Conservation (phyloP, 768 basidiomycete species). For the Myochromella boudieri region DNA sequence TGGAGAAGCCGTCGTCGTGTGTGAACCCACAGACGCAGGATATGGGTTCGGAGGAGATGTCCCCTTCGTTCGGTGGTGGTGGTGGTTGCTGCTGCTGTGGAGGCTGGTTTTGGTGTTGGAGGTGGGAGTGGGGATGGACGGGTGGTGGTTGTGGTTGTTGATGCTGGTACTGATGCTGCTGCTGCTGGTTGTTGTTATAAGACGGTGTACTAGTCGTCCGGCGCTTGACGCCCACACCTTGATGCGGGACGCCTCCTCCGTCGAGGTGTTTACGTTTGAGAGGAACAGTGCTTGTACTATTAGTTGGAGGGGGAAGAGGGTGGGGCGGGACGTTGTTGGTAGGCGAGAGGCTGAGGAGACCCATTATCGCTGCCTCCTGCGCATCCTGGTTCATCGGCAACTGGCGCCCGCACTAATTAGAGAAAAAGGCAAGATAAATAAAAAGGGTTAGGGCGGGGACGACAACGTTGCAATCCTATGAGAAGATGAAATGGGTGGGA, state of each 20-base stretch:
- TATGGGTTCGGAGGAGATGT: constrained; percentile 40
- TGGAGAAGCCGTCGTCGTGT: constrained; percentile 77
- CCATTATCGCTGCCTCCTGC: constrained; percentile 58
- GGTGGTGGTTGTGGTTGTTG: not conserved
- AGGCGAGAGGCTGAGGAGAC: constrained; percentile 49
- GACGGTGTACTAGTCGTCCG: no score
- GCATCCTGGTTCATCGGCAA: constrained; percentile 42
- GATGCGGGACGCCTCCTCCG: constrained; percentile 25
- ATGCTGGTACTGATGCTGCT: not conserved
- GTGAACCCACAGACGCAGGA: constrained; percentile 68
- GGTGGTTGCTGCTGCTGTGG: not conserved
- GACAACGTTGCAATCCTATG: no score
- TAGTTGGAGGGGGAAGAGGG: no score
- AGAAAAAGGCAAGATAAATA: no score
- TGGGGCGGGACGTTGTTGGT: constrained; percentile 4
- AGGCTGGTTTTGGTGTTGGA: not conserved
- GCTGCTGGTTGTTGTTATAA: no score
- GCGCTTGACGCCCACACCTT: constrained; percentile 23
- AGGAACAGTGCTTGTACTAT: no score
- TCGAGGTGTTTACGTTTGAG: constrained; percentile 16
- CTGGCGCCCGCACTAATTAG: no score
- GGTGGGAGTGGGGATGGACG: no score
- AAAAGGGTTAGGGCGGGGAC: no score
- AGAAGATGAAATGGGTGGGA: no score
- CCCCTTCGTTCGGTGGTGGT: constrained; percentile 1